phyloP scores from a whole-genome alignment of 768 basidiomycete genomes.

The Russula abietina region DNA sequence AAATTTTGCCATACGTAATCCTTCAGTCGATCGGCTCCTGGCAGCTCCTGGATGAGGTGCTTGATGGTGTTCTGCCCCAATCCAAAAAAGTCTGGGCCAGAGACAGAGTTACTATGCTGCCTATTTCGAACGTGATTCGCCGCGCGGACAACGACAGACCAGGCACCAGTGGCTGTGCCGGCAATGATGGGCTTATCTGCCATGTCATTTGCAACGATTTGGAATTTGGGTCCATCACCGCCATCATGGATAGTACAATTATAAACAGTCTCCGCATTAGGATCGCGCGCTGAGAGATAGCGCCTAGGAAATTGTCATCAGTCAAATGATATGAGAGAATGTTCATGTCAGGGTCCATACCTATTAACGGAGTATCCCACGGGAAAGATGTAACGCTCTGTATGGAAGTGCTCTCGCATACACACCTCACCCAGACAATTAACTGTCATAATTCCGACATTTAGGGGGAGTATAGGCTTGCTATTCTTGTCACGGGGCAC shows the following conservation, averaged over 20 bases:
- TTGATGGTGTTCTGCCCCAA: conserved; percentile 85
- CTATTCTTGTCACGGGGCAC: conserved; percentile 70
- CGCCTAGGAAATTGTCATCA: conserved; percentile 41
- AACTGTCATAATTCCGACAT: conserved; percentile 85
- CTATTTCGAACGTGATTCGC: conserved; percentile 77
- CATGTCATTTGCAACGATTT: conserved; percentile 69
- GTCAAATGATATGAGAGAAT: conserved; percentile 8
- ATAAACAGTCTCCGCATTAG: conserved; percentile 62
- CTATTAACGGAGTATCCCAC: conserved; percentile 80
- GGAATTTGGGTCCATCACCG: conserved; percentile 80
- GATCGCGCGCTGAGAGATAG: conserved; percentile 72
- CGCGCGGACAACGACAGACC: conserved; percentile 77
- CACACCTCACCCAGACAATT: conserved; percentile 68
- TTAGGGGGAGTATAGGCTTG: conserved; percentile 68
- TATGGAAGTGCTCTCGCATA: conserved; percentile 80
- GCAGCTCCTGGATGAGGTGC: conserved; percentile 81
- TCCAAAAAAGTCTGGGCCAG: conserved; percentile 85
- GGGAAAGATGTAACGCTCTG: conserved; percentile 84
- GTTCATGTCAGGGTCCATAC: conserved; percentile 33
- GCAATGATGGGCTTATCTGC: conserved; percentile 70
- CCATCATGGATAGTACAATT: conserved; percentile 81
- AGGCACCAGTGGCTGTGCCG: conserved; percentile 84
- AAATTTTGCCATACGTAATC: conserved; percentile 88
- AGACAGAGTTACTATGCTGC: conserved; percentile 81
- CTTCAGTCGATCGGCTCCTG: conserved; percentile 59